A percentile compares a stretch with the other conserved stretches of the same genome.
phyloP scores from a whole-genome alignment of 495 filamentous ascomycete genomes.

The Tuber magnatum region DNA sequence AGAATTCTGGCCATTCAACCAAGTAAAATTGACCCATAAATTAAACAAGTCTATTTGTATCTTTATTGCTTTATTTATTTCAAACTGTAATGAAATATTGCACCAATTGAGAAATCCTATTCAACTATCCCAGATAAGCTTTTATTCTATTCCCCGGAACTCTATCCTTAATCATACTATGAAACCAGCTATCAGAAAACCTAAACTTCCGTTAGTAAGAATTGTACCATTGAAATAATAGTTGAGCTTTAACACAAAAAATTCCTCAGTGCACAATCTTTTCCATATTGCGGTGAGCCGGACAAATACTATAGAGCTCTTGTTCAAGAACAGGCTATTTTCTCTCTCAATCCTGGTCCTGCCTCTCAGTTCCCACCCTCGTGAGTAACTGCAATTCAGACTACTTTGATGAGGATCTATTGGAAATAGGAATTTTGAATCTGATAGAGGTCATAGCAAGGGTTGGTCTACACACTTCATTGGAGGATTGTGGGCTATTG shows the following conservation, averaged over 20 bases:
- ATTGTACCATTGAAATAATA: not conserved
- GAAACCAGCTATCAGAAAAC: not conserved
- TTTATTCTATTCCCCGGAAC: not conserved
- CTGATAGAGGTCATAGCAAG: not conserved
- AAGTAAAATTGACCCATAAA: not conserved
- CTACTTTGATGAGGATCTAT: not conserved
- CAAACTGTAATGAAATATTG: not conserved
- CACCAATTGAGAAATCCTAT: not conserved
- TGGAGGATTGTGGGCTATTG: not conserved
- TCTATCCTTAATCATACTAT: not conserved
- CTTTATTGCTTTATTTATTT: not conserved
- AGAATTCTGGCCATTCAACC: not conserved
- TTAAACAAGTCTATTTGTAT: not conserved
- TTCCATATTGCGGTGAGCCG: not conserved
- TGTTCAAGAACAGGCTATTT: not conserved
- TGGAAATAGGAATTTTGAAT: not conserved
- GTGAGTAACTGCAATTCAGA: rapidly evolving
- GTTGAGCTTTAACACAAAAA: not conserved
- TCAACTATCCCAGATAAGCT: not conserved
- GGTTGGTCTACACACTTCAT: not conserved
- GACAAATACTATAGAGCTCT: not conserved
- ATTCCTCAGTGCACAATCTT: not conserved
- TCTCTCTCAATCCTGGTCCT: not conserved
- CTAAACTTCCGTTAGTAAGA: not conserved
- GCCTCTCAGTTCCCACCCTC: not conserved